A percentile compares a stretch with the other conserved stretches of the same genome.
Evolutionary conservation across 2,329 filamentous ascomycete species (phyloP).

Genomic region (Calycina herbarum): DNA sequence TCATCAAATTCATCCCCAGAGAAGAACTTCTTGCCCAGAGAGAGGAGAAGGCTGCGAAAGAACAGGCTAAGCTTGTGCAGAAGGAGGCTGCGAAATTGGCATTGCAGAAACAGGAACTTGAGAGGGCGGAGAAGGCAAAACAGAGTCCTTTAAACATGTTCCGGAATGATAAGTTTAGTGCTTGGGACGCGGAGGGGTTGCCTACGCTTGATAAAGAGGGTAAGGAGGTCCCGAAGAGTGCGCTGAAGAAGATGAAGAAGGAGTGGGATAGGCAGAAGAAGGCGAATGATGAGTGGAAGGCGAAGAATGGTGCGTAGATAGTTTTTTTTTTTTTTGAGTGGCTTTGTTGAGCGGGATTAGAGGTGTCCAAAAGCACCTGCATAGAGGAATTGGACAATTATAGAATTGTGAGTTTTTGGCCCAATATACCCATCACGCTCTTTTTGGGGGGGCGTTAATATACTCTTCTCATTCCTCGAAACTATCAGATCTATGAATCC

Average conservation of each 20-base stretch:
- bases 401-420: neutral
- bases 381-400: no score
- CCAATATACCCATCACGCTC: no score
- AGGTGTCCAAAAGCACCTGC: no score
- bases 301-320: slow-evolving; percentile 16
- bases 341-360: no score
- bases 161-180: slow-evolving; percentile 62
- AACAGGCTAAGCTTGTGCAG: slow-evolving; percentile 61
- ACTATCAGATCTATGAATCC: no score
- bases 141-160: slow-evolving; percentile 57
- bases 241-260: slow-evolving; percentile 80
- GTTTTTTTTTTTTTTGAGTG: neutral
- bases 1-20: slow-evolving; percentile 67
- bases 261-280: slow-evolving; percentile 92
- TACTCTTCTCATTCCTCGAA: no score
- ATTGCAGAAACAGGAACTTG: slow-evolving; percentile 51
- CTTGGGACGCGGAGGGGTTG: slow-evolving; percentile 80
- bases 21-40: slow-evolving; percentile 57
- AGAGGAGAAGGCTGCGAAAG: slow-evolving; percentile 59
- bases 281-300: slow-evolving; percentile 63
- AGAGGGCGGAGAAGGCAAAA: slow-evolving; percentile 59
- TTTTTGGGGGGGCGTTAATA: no score
- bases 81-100: slow-evolving; percentile 53
- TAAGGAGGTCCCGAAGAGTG: slow-evolving; percentile 76
- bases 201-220: slow-evolving; percentile 77